Evolutionary conservation across 2,329 filamentous ascomycete species (phyloP), one percentile per base, ranked within the genome.

Genomic region (Acephala macrosclerotiorum): DNA sequence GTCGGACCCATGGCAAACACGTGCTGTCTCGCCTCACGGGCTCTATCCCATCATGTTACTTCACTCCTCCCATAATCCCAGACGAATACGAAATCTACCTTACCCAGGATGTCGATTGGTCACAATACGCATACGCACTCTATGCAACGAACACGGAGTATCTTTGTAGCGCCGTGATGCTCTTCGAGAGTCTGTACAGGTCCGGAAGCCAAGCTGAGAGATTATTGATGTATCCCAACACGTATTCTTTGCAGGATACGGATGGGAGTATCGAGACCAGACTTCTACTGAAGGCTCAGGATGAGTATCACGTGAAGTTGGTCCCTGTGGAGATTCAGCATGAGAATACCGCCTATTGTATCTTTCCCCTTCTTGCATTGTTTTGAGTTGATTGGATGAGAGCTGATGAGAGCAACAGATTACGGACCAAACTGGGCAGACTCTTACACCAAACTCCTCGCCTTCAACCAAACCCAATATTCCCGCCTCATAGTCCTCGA

Each of bases 391-490:
- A n/a, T n/a, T n/a, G n/a, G n/a, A 11, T n/a, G 8, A 14, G 12
- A 6, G 26, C 16, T 20, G 47, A 29, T 40, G 63, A n/a, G 61
- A n/a, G 8, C 22, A 51, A 36, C 16, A 68, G 62, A 69, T 29
- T 47, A 36, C 9, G 66, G 61, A 61, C 68, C 58, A 6, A 67
- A 70, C 38, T 74, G 72, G 71, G 59, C 66, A 56, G 68, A 72
- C 9, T 88, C 85, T 2, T 88, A 87, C 71, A 89, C 88, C 25
- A 92, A 93, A 74, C 83, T 91, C 38, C 82, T 90, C 22, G 87
- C 89, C 1, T 92, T 91, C 74, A 89, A 89, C 65, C 86, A 91
- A 60, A 86, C 85, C 0, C 81, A 88, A 63, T 92, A 91, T 38
- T 25, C 51, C 1, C 70, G 68, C 1, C 61, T 73, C n/a, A 49